Percentiles rank a stretch among this genome's conserved stretches.
Conservation (phyloP, 495 filamentous ascomycete genomes). For the Polyplosphaeria fusca region DNA sequence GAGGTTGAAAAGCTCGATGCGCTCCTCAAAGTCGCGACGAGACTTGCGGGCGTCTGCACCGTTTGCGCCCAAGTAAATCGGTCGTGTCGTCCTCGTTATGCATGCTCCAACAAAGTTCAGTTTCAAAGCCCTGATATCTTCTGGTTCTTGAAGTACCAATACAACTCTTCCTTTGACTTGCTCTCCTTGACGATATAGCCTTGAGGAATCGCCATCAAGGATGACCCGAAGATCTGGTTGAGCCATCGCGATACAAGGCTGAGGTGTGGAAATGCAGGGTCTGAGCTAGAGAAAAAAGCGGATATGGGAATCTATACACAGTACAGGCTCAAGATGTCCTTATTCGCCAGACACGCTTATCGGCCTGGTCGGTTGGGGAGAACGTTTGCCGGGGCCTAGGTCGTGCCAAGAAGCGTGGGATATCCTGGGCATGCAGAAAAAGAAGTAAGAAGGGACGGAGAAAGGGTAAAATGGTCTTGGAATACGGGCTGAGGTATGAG, state of each 20-base stretch:
- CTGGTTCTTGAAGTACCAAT: constrained; percentile 10
- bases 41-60: constrained; percentile 6
- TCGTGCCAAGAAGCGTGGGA: constrained; percentile 26
- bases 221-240: constrained; percentile 15
- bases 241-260: constrained; percentile 10
- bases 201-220: constrained; percentile 20
- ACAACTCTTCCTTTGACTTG: constrained; percentile 26
- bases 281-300: constrained; percentile 4
- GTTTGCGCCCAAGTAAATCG: constrained; percentile 17
- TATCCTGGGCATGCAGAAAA: constrained; percentile 17
- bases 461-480: constrained; percentile 5
- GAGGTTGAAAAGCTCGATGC: constrained; percentile 15
- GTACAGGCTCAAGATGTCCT: not conserved
- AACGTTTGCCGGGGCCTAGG: constrained; percentile 24
- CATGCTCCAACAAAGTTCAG: constrained; percentile 27
- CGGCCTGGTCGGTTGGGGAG: constrained; percentile 17
- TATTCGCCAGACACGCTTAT: constrained; percentile 8
- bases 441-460: constrained; percentile 1
- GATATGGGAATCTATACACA: not conserved
- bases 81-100: constrained; percentile 25
- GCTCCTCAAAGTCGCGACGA: constrained; percentile 8
- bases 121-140: constrained; percentile 18
- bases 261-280: constrained; percentile 13
- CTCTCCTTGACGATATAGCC: constrained; percentile 24
- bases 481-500: constrained; percentile 1